Percentiles rank a stretch among this genome's conserved stretches.
These are phyloP conservation scores for Xerocomus potaroensis DNA, from an alignment of 768 basidiomycete species.

Conservation along the genomic window DNA sequence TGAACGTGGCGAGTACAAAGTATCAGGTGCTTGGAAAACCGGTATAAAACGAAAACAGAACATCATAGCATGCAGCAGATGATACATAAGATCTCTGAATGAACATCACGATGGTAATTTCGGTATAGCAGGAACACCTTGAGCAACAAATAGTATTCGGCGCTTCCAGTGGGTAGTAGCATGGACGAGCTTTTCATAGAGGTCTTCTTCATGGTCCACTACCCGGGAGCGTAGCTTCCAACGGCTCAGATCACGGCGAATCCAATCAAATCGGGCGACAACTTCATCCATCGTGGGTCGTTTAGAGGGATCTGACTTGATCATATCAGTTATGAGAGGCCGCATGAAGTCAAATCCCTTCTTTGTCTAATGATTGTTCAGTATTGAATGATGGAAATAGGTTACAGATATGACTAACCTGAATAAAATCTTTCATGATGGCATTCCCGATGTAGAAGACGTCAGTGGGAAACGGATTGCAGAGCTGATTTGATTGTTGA, in stretches of 20 bases:
- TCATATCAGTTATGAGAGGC: slow-evolving; percentile 34
- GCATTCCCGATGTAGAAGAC: slow-evolving; percentile 42
- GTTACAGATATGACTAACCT: slow-evolving; percentile 15
- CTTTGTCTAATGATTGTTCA: not conserved
- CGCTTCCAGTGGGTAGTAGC: slow-evolving; percentile 24
- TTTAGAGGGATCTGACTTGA: slow-evolving; percentile 30
- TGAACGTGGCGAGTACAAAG: too few species aligned
- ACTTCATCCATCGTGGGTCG: slow-evolving; percentile 38
- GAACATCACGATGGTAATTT: not conserved
- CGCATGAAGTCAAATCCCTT: slow-evolving; percentile 29
- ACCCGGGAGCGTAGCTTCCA: slow-evolving; percentile 30
- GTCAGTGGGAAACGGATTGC: slow-evolving; percentile 42
- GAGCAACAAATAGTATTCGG: slow-evolving; percentile 12
- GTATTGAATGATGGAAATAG: not conserved
- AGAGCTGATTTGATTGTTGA: slow-evolving; percentile 16
- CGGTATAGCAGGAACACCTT: slow-evolving; percentile 14
- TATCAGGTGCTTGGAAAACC: too few species aligned
- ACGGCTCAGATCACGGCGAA: slow-evolving; percentile 1
- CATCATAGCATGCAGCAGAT: too few species aligned
- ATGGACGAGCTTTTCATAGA: slow-evolving; percentile 8
- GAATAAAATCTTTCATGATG: slow-evolving; percentile 29
- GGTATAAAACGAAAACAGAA: too few species aligned
- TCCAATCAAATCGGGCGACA: slow-evolving; percentile 17
- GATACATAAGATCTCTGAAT: too few species aligned
- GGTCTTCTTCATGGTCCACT: slow-evolving; percentile 9